Base-by-base conservation (phyloP, 192 early-diverging fungal genomes). In the Umbelopsis sp. region DNA sequence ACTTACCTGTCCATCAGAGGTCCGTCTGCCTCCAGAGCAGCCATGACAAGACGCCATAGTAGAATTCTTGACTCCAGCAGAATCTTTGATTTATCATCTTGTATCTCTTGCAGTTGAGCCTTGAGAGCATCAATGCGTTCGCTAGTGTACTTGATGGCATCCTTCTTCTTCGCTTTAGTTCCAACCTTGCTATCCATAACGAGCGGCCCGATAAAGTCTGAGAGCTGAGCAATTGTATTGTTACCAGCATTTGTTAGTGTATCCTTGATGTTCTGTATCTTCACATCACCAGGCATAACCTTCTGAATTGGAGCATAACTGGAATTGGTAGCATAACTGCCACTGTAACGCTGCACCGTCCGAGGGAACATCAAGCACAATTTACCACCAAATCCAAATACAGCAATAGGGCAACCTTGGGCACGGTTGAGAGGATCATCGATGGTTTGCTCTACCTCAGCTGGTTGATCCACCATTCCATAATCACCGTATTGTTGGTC, bases 321-420 rank as follows among this genome's bases (percentile, higher is more conserved):
- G 21, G 78, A 72, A 36, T 45, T 22, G 16, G 65, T 21, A 24
- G 22, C 68, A 62, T 62, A 62, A n/a, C 56, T 31, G 16, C 29
- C 56, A 34, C 56, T 62, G 29, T 85, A 83, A 21, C 85, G 81
- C 80, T 89, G 88, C 9, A 90, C 86, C 20, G 80, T 76, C 26
- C 78, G 83, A 53, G 91, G 91, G 71, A 92, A 90, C 74, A 89
- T 88, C 4, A 84, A 85, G 50, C 86, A 77, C n/a, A 93, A 72
- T 53, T 83, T 80, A 29, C 91, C 91, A 66, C 91, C 91, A 81
- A 93, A 91, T n/a, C 91, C 91, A 78, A 93, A 91, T 0, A 90
- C 80, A 20, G 87, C 78, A 29, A 93, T 65, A 3, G 91, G 91
- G 31, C 83, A 85, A 11, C 86, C 86, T 49, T 79, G 70, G 51